A percentile compares a stretch with the other conserved stretches of the same genome.
These are phyloP conservation scores for Diplodia intermedia DNA, from an alignment of 2,329 filamentous ascomycete species.

Conservation along the genomic window DNA sequence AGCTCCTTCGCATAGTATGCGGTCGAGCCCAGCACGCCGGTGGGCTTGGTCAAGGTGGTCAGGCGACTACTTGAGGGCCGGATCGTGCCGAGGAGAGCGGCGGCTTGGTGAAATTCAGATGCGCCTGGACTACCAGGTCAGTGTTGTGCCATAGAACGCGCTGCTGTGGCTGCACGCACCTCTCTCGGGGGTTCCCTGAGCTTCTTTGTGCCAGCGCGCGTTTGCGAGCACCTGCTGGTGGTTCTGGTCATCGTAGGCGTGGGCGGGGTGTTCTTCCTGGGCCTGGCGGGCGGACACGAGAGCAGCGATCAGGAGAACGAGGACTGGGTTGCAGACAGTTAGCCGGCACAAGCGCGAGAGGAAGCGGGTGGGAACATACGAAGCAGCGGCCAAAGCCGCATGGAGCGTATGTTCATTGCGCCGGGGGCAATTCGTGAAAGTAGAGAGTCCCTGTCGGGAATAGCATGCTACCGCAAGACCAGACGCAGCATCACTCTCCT, in stretches of 20 bases:
- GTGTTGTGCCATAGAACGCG: background rate
- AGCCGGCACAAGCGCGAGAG: background rate
- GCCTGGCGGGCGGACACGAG: slow-evolving; percentile 37
- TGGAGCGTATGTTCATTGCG: slow-evolving; percentile 26
- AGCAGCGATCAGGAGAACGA: slow-evolving; percentile 43
- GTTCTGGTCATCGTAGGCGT: background rate
- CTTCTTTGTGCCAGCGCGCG: slow-evolving; percentile 18
- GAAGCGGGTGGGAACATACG: slow-evolving; percentile 16
- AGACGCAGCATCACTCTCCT: slow-evolving; percentile 16
- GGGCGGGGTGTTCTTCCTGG: slow-evolving; percentile 28
- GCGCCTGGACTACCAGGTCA: slow-evolving; percentile 36
- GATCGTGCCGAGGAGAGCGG: slow-evolving; percentile 50
- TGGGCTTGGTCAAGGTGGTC: slow-evolving; percentile 57
- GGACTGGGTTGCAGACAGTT: slow-evolving; percentile 38
- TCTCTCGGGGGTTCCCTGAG: slow-evolving; percentile 12
- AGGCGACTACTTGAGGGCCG: slow-evolving; percentile 50
- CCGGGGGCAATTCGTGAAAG: slow-evolving; percentile 9
- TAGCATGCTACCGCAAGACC: slow-evolving; percentile 16
- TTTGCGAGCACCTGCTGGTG: slow-evolving; percentile 29
- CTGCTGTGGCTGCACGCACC: slow-evolving; percentile 12
- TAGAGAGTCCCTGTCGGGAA: slow-evolving; percentile 1
- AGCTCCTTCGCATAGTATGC: slow-evolving; percentile 68
- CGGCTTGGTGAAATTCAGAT: slow-evolving; percentile 49
- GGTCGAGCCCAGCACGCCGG: slow-evolving; percentile 63
- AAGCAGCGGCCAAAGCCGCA: slow-evolving; percentile 33